Conservation (phyloP, 805 yeast genomes). For the Candida pseudofarinosa region DNA sequence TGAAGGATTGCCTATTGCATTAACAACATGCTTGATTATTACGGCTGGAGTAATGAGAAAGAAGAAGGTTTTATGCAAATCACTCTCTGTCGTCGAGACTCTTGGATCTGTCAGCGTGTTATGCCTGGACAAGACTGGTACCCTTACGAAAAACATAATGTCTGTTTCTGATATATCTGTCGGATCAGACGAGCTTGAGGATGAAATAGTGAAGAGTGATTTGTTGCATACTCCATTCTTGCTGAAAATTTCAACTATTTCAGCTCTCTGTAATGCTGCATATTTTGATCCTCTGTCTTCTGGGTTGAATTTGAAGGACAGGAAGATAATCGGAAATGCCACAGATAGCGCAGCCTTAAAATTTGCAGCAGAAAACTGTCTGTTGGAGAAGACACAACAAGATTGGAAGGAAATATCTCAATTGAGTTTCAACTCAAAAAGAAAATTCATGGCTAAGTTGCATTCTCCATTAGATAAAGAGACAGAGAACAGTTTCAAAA, state of each 20-base stretch:
- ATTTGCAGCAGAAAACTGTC: constrained; percentile 23
- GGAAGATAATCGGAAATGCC: constrained; percentile 40
- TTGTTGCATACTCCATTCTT: constrained; percentile 4
- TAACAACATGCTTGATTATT: constrained; percentile 45
- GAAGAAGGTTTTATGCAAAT: constrained; percentile 42
- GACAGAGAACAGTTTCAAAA: neutral
- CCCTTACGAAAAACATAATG: constrained; percentile 50
- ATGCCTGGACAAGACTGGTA: constrained; percentile 43
- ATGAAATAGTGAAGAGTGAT: constrained; percentile 9
- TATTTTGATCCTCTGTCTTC: constrained; percentile 5
- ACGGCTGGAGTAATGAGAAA: constrained; percentile 46
- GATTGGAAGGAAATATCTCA: constrained; percentile 23
- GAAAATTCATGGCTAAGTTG: constrained; percentile 40
- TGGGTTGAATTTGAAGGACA: constrained; percentile 10
- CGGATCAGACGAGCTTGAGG: constrained; percentile 9
- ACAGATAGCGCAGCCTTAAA: constrained; percentile 43
- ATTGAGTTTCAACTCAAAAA: constrained; percentile 43
- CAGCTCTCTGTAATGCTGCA: constrained; percentile 35
- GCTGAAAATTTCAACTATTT: constrained; percentile 12
- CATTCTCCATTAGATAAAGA: neutral
- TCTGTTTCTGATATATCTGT: constrained; percentile 26
- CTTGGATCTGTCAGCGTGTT: constrained; percentile 51
- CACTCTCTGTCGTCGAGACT: constrained; percentile 50
- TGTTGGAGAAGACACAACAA: constrained; percentile 8
- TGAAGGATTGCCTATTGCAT: constrained; percentile 50